A percentile compares a stretch with the other conserved stretches of the same genome.
These are phyloP conservation scores for Cladophialophora exuberans DNA, from an alignment of 2,329 filamentous ascomycete species.

Conservation along the genomic window DNA sequence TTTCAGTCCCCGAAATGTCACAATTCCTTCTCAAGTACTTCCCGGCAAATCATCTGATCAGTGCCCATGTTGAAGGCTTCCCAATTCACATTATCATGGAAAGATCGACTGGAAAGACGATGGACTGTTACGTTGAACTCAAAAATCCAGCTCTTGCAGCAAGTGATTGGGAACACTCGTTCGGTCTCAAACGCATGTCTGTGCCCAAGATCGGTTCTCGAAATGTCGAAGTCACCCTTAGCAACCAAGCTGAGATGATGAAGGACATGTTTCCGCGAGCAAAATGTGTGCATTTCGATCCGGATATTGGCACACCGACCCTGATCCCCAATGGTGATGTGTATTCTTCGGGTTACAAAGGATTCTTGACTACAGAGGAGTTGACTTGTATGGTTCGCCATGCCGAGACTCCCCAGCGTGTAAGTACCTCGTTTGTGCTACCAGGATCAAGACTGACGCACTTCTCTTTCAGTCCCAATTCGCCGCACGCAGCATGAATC, in stretches of 20 bases:
- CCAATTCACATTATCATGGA: slow-evolving; percentile 63
- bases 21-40: slow-evolving; percentile 52
- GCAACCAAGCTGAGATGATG: slow-evolving; percentile 54
- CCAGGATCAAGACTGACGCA: slow-evolving; percentile 4
- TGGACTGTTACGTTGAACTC: slow-evolving; percentile 58
- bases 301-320: slow-evolving; percentile 37
- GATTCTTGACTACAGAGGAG: slow-evolving; percentile 57
- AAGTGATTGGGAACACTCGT: slow-evolving; percentile 41
- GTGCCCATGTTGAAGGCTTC: slow-evolving; percentile 39
- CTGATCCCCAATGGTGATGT: slow-evolving; percentile 42
- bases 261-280: slow-evolving; percentile 55
- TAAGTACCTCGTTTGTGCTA: slow-evolving; percentile 38
- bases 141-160: slow-evolving; percentile 43
- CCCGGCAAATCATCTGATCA: slow-evolving; percentile 35
- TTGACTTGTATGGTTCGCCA: slow-evolving; percentile 50
- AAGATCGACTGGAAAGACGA: slow-evolving; percentile 59
- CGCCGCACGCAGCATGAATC: slow-evolving; percentile 52
- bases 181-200: slow-evolving; percentile 40
- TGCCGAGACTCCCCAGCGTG: slow-evolving; percentile 53
- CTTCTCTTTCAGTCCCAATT: slow-evolving; percentile 49
- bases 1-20: slow-evolving; percentile 53
- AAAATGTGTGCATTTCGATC: slow-evolving; percentile 52
- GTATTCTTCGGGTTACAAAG: slow-evolving; percentile 55
- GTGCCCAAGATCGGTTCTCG: slow-evolving; percentile 52
- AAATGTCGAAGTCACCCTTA: slow-evolving; percentile 50